phyloP scores from a whole-genome alignment of 2,329 filamentous ascomycete species.

The Claviceps cyperi region DNA sequence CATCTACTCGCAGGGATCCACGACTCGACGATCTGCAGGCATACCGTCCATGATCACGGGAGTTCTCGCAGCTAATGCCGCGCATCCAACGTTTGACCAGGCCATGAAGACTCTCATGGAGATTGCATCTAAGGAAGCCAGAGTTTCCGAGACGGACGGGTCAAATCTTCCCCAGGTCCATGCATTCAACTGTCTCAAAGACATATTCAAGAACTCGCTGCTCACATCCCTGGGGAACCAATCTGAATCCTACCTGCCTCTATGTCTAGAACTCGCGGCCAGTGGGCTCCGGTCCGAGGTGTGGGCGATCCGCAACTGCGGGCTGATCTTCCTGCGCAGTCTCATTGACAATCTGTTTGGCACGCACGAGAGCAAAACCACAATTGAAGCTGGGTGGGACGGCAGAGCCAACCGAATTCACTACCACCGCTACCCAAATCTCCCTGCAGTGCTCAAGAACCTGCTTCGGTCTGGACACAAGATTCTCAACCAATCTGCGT shows the following conservation, averaged over 20 bases:
- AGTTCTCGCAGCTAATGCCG: slow-evolving; percentile 53
- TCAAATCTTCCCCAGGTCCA: slow-evolving; percentile 79
- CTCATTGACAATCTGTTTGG: slow-evolving; percentile 69
- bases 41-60: slow-evolving; percentile 78
- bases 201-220: slow-evolving; percentile 74
- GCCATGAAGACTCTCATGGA: slow-evolving; percentile 48
- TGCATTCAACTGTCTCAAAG: slow-evolving; percentile 83
- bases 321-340: slow-evolving; percentile 74
- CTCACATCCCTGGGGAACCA: slow-evolving; percentile 57
- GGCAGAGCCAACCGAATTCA: slow-evolving; percentile 50
- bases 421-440: slow-evolving; percentile 52
- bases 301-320: slow-evolving; percentile 92
- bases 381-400: slow-evolving; percentile 48
- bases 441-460: slow-evolving; percentile 48
- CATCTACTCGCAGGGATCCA: slow-evolving; percentile 62
- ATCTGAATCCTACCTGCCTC: slow-evolving; percentile 60
- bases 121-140: slow-evolving; percentile 41
- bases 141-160: slow-evolving; percentile 41
- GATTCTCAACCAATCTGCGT: slow-evolving; percentile 24
- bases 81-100: slow-evolving; percentile 45
- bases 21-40: slow-evolving; percentile 81
- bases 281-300: slow-evolving; percentile 65
- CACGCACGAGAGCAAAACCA: slow-evolving; percentile 54
- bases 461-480: slow-evolving; percentile 41
- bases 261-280: slow-evolving; percentile 66